Percentiles rank a stretch among this genome's conserved stretches.
These are phyloP conservation scores for Heterobasidion parviporum DNA, from an alignment of 1,284 basidiomycete species.

Conservation along the genomic window DNA sequence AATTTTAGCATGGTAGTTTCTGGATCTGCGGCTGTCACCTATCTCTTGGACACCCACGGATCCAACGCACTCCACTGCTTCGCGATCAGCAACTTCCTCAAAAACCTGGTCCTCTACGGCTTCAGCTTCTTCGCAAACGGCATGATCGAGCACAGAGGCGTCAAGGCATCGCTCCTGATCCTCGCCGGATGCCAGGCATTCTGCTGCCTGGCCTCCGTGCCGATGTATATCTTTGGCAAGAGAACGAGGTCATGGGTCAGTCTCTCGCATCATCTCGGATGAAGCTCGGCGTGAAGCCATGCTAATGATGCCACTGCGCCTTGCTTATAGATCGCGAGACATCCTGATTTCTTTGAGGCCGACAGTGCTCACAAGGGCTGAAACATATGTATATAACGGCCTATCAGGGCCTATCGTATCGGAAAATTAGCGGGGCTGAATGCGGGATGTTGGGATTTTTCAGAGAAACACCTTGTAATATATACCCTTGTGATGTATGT, in stretches of 20 bases:
- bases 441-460: too few relatives aligned
- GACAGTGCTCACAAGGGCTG: too few relatives aligned
- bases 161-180: conserved; percentile 29
- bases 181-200: conserved; percentile 29
- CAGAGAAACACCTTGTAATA: too few relatives aligned
- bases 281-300: too few relatives aligned
- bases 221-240: conserved; percentile 35
- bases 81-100: conserved; percentile 33
- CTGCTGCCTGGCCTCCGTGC: conserved; percentile 29
- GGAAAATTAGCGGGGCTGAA: too few relatives aligned
- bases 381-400: too few relatives aligned
- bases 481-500: too few relatives aligned
- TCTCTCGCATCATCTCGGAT: conserved; percentile 1
- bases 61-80: conserved; percentile 32
- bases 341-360: conserved; percentile 17
- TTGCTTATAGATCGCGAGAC: conserved; percentile 20
- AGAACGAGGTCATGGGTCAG: conserved; percentile 31
- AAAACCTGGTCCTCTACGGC: conserved; percentile 36
- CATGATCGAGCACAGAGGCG: conserved; percentile 29
- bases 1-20: conserved; percentile 35
- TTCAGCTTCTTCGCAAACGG: conserved; percentile 39
- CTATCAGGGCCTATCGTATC: too few relatives aligned
- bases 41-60: conserved; percentile 35
- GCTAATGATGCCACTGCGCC: background rate
- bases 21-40: conserved; percentile 32